Base-by-base conservation (phyloP, 306 rosid species). In the Ormosia semicastrata region DNA sequence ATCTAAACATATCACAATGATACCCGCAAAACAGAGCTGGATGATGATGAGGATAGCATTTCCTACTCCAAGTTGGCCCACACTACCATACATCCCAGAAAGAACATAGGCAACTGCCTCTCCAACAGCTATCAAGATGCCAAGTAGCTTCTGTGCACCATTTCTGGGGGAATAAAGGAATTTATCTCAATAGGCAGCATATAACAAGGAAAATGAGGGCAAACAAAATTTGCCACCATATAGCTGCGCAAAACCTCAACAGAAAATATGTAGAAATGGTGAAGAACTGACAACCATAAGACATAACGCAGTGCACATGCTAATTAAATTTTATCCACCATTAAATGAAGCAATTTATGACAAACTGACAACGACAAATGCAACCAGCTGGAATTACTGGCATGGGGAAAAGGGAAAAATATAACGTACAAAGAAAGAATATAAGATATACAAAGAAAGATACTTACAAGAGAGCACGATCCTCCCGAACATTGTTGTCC, bases 41-140 rank as follows among this genome's bases (percentile, higher is more conserved):
- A 88, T 54, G 33, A 93, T 91, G 8, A 93, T 88, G 43, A 91
- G 91, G 78, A 93, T 85, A n/a, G 94, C 95, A 87, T 91, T 91
- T 14, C 92, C 97, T 32, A 91, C 94, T 12, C 95, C 97, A 65
- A 93, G 97, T 79, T 93, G 97, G 73, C 90, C 88, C 57, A 92
- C 97, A 17, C 97, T 92, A 50, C 94, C 95, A 58, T 89, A 92
- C 95, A 92, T 89, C 56, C 95, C 94, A 17, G 93, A 92, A 68
- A 87, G 87, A 63, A 92, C 93, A 84, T 89, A 92, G 7, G 93
- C 95, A 90, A 88, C 93, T 1, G 94, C 97, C 82, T 93, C 92
- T 57, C 95, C 97, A 60, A 93, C 75, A 12, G 95, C 91, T 47
- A 93, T 93, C 87, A 93, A 80, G 81, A 93, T 93, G 18, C 97